Percentiles rank a stretch among this genome's conserved stretches.
These are phyloP conservation scores for Colletotrichum chlorophyti DNA, from an alignment of 2,329 filamentous ascomycete genomes.

Conservation along the genomic window DNA sequence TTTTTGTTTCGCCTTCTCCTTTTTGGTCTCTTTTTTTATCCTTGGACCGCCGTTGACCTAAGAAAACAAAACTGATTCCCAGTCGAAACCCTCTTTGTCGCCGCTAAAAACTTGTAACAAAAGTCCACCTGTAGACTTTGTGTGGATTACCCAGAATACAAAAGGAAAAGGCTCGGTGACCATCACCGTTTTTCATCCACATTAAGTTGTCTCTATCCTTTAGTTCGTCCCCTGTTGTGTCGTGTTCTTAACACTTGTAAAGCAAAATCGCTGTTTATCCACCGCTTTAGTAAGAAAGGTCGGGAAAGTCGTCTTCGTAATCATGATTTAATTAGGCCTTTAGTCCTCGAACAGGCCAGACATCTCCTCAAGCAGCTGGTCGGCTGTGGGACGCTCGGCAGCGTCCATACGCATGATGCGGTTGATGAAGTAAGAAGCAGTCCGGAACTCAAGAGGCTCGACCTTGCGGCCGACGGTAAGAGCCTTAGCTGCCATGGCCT, in stretches of 20 bases:
- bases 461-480: constrained; percentile 21
- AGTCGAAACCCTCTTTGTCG: not conserved
- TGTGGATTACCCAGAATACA: not conserved
- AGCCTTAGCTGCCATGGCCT: constrained; percentile 25
- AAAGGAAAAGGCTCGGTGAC: not conserved
- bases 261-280: not conserved
- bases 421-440: constrained; percentile 24
- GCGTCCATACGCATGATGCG: constrained; percentile 29
- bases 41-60: not conserved
- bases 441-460: constrained; percentile 23
- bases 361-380: constrained; percentile 27
- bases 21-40: not conserved
- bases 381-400: constrained; percentile 21
- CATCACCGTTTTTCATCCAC: constrained; percentile 8
- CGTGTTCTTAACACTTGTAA: no score
- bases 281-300: no score
- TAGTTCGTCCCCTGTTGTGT: constrained; percentile 6
- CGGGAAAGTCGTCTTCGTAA: not conserved
- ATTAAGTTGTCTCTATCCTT: constrained; percentile 7
- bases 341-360: constrained; percentile 23
- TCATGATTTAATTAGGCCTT: not conserved
- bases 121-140: not conserved
- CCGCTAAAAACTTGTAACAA: not conserved
- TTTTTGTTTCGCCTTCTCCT: not conserved
- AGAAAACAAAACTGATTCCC: not conserved